These are phyloP conservation scores for Solanum ahanhuiri DNA, from an alignment of 257 asterid genomes.

Conservation along the genomic window DNA sequence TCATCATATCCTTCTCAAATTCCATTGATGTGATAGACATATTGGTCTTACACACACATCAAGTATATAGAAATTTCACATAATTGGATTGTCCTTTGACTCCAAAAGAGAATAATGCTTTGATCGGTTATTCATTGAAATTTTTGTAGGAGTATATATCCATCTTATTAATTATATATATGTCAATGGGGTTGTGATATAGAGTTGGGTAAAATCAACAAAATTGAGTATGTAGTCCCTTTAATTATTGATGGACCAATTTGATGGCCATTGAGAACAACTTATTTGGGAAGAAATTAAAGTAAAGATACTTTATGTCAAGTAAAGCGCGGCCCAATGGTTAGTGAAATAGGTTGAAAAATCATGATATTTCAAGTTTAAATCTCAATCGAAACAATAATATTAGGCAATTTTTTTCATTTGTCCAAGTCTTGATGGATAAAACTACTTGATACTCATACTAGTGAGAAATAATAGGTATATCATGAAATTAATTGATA, in stretches of 20 bases:
- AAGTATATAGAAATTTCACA: neutral
- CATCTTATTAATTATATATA: neutral
- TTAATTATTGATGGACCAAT: neutral
- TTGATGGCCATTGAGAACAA: neutral
- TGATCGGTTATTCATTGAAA: neutral
- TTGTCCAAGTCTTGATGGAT: neutral
- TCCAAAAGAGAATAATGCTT: neutral
- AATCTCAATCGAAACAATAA: neutral
- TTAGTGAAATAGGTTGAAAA: neutral
- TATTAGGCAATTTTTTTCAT: neutral
- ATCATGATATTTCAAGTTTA: neutral
- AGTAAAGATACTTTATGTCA: neutral
- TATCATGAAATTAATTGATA: neutral
- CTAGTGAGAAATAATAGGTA: neutral
- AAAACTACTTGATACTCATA: neutral
- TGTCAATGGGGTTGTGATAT: neutral
- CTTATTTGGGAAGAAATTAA: neutral
- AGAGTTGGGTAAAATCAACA: neutral
- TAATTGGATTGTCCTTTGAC: neutral
- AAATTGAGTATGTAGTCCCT: neutral
- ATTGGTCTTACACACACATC: neutral
- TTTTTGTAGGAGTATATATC: neutral
- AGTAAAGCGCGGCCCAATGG: neutral
- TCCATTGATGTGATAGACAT: neutral
- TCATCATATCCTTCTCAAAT: neutral